Percentiles rank a stretch among this genome's conserved stretches.
These are phyloP conservation scores for Sphaerulina vaccinii DNA, from an alignment of 2,329 filamentous ascomycete species.

Conservation along the genomic window DNA sequence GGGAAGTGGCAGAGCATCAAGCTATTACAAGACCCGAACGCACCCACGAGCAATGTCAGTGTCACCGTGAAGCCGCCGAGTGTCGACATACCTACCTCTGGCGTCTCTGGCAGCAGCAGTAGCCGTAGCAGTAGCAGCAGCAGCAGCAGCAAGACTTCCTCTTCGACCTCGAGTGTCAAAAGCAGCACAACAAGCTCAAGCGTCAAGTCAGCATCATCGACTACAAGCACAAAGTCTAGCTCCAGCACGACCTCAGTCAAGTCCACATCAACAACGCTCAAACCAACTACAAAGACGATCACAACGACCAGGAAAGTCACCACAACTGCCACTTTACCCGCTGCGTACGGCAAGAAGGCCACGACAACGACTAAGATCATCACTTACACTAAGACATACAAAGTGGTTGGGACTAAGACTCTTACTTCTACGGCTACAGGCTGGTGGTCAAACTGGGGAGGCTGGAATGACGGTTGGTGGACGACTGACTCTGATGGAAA, in stretches of 20 bases:
- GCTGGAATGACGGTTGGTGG: constrained; percentile 7
- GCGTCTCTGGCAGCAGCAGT: no score
- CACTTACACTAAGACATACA: not conserved
- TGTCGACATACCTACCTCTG: not conserved
- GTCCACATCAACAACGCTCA: not conserved
- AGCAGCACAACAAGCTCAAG: not conserved
- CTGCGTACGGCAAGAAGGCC: not conserved
- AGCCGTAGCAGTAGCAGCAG: not conserved
- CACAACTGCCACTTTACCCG: not conserved
- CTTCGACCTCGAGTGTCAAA: not conserved
- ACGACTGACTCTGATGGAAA: constrained; percentile 7
- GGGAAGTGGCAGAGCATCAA: constrained; percentile 16
- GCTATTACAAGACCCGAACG: not conserved
- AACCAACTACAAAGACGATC: not conserved
- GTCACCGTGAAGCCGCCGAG: not conserved
- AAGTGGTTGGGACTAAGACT: not conserved
- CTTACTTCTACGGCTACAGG: not conserved
- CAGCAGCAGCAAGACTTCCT: not conserved
- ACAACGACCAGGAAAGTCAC: constrained; percentile 1
- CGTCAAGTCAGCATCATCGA: not conserved
- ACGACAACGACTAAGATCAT: not conserved
- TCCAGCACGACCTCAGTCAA: no score
- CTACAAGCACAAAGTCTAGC: not conserved
- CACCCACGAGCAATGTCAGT: not conserved
- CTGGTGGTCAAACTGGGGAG: constrained; percentile 2